phyloP scores from a whole-genome alignment of 371 early-diverging fungal genomes.

The Zancudomyces culisetae region DNA sequence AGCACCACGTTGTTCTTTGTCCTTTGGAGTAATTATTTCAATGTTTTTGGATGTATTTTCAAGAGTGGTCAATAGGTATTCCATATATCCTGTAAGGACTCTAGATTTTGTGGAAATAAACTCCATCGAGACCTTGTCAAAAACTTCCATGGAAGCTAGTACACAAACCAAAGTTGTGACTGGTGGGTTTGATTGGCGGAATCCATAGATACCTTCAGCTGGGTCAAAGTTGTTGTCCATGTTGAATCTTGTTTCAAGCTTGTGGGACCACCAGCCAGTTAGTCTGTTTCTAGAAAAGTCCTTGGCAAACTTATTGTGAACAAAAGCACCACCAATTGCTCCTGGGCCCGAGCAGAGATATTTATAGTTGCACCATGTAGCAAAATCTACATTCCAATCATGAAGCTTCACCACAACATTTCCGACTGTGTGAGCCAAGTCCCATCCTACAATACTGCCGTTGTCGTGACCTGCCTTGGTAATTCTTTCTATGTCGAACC shows the following conservation, averaged over 20 bases:
- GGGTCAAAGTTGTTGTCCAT: slow-evolving; percentile 59
- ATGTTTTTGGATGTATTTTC: slow-evolving; percentile 5
- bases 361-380: slow-evolving; percentile 97
- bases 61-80: slow-evolving; percentile 30
- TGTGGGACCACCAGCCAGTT: slow-evolving; percentile 92
- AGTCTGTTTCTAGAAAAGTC: slow-evolving; percentile 27
- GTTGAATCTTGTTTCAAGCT: slow-evolving; percentile 53
- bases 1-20: slow-evolving; percentile 59
- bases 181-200: slow-evolving; percentile 75
- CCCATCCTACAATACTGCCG: slow-evolving; percentile 86
- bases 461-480: slow-evolving; percentile 60
- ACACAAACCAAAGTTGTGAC: slow-evolving; percentile 52
- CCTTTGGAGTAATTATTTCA: slow-evolving; percentile 58
- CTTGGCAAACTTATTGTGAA: slow-evolving; percentile 53
- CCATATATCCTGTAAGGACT: slow-evolving; percentile 64
- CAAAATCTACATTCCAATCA: slow-evolving; percentile 95
- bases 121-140: slow-evolving; percentile 44
- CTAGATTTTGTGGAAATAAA: slow-evolving; percentile 50
- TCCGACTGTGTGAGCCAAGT: slow-evolving; percentile 91
- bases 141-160: slow-evolving; percentile 58
- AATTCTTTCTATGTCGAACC: slow-evolving; percentile 71
- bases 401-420: slow-evolving; percentile 75
- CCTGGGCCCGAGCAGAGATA: slow-evolving; percentile 92
- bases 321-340: slow-evolving; percentile 74
- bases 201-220: slow-evolving; percentile 63